phyloP scores from a whole-genome alignment of 1,284 basidiomycete species.

The Trametes polyzona region DNA sequence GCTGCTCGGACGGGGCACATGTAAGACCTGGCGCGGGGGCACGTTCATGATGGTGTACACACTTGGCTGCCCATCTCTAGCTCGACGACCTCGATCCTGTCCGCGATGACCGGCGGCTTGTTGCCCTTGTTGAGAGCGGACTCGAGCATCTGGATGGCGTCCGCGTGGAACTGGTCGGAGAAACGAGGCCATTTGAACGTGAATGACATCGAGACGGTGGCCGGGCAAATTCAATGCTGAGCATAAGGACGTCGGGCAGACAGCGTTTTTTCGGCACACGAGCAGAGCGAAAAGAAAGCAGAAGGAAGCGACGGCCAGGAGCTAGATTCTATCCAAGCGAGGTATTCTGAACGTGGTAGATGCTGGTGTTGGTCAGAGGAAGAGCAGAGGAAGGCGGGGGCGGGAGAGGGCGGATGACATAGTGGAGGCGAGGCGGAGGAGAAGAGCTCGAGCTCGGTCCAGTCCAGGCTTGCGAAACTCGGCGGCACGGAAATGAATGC shows the following conservation, averaged over 20 bases:
- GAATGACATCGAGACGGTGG: conserved; percentile 80
- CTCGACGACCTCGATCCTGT: conserved; percentile 96
- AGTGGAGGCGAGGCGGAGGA: conserved; percentile 16
- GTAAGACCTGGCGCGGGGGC: not conserved
- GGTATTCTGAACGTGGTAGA: not conserved
- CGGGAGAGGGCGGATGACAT: conserved; percentile 17
- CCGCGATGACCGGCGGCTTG: conserved; percentile 97
- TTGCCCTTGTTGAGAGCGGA: conserved; percentile 96
- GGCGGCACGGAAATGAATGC: conserved; percentile 21
- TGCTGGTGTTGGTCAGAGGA: not conserved
- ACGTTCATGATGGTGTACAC: conserved; percentile 30
- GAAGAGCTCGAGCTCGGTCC: conserved; percentile 3
- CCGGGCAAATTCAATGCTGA: not conserved
- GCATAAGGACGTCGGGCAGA: conserved; percentile 17
- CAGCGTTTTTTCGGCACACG: not conserved
- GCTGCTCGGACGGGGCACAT: conserved; percentile 49
- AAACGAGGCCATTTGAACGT: conserved; percentile 98
- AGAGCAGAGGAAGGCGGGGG: not conserved
- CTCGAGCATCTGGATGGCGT: conserved; percentile 94
- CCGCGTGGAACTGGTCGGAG: conserved; percentile 91
- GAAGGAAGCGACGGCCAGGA: too few relatives aligned
- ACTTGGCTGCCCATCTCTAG: conserved; percentile 98
- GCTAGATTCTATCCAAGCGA: conserved; percentile 3
- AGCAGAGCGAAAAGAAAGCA: not conserved
- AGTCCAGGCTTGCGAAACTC: conserved; percentile 24